Evolutionary conservation across 768 basidiomycete species (phyloP), one percentile per base, ranked within the genome.

Genomic region (Gloeophyllum trabeum): DNA sequence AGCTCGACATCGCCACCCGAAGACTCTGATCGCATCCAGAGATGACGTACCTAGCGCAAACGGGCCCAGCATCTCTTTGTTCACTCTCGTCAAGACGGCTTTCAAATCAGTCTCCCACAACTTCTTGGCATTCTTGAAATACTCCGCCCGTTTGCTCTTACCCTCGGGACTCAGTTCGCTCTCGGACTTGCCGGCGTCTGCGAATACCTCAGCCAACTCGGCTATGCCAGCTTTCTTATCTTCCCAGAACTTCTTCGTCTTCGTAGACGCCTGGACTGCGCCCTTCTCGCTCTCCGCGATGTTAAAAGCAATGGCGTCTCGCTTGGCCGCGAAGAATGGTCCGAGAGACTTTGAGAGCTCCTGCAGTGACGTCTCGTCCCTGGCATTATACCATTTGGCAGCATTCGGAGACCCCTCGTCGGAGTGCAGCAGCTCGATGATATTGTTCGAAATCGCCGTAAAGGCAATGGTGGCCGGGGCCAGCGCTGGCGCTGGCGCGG

Each of bases 401-500:
- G 63, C 67, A 45, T 75, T 72, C 4, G 86, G 87, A 51, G 81
- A 69, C 6, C 72, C 78, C 1, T 66, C 65, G 1, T 75, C 69
- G 2, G 76, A 69, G 54, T 90, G 83, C 28, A 86, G 56, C 2
- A 83, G 60, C 7, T 74, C 66, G 46, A 75, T 67, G 40, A 74
- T 58, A 20, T 53, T 55, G 46, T 70, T 67, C 26, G 67, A 66
- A 1, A 65, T 48, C 7, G 63, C 57, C 41, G 66, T 60, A 53
- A 80, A 75, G n/a, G 77, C 80, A 46, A 90, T 75, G 3, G 89
- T 90, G 1, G 88, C 87, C 1, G 89, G 88, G 14, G 81, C 68
- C 19, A 92, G 65, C 1, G 75, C 65, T 0, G 87, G 86, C 1
- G 88, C 84, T 1, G 89, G 88, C 1, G 80, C 75, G 10, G 62